Percentiles rank a stretch among this genome's conserved stretches.
Evolutionary conservation across 371 early-diverging fungal species (phyloP).

Genomic region (Mortierella sp.): DNA sequence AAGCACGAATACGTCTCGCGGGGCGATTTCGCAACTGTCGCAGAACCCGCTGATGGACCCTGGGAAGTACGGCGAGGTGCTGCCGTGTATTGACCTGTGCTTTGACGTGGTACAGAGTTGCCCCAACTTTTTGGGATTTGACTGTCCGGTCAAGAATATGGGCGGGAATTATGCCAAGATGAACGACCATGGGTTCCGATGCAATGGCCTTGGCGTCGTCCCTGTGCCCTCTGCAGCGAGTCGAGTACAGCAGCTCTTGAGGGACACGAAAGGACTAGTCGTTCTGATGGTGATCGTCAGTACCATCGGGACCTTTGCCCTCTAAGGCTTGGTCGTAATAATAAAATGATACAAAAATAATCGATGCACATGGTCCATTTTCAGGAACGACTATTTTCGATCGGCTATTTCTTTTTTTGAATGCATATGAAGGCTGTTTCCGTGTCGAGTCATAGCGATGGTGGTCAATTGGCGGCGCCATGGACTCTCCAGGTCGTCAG

Average conservation of each 20-base stretch:
- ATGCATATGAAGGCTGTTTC: no score
- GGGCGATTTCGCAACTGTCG: conserved; percentile 33
- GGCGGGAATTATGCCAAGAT: conserved; percentile 52
- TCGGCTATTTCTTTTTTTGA: neutral
- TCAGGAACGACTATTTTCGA: neutral
- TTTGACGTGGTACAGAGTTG: conserved; percentile 76
- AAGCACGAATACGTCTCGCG: conserved; percentile 49
- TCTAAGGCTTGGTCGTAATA: neutral
- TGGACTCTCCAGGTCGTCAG: no score
- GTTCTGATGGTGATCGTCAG: neutral
- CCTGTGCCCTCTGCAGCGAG: conserved; percentile 30
- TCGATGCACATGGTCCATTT: no score
- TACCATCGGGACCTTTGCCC: neutral
- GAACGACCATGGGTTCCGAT: conserved; percentile 42
- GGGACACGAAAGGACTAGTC: neutral
- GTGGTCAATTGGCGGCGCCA: no score
- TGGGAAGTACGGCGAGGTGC: conserved; percentile 66
- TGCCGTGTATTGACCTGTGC: conserved; percentile 77
- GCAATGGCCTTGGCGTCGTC: conserved; percentile 55
- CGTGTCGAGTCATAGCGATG: no score
- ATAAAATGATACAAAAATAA: neutral
- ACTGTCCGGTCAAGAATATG: conserved; percentile 69
- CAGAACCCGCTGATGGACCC: conserved; percentile 53
- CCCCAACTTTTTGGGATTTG: conserved; percentile 72
- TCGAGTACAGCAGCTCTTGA: neutral